phyloP scores from a whole-genome alignment of 2,329 filamentous ascomycete species.

The Scedosporium boydii region DNA sequence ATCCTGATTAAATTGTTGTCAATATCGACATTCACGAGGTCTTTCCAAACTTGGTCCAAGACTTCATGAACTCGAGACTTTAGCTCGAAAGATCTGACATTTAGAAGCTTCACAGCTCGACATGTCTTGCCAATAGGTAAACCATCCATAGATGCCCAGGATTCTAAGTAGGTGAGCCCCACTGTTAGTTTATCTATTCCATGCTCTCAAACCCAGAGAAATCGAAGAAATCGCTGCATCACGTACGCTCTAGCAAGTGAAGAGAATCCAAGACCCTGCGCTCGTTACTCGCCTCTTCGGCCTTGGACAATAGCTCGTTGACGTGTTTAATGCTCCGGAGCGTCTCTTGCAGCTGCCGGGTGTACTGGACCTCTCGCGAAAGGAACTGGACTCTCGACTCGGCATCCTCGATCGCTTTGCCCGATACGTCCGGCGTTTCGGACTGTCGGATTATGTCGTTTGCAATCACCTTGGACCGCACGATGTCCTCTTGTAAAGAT shows the following conservation, averaged over 20 bases:
- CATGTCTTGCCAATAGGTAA: slow-evolving; percentile 53
- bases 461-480: slow-evolving; percentile 68
- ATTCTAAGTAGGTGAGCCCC: slow-evolving; percentile 26
- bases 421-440: slow-evolving; percentile 49
- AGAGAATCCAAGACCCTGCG: slow-evolving; percentile 47
- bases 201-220: neutral
- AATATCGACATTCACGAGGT: slow-evolving; percentile 53
- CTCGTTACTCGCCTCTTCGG: slow-evolving; percentile 47
- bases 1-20: slow-evolving; percentile 38
- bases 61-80: slow-evolving; percentile 56
- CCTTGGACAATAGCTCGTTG: slow-evolving; percentile 51
- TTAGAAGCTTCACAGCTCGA: slow-evolving; percentile 54
- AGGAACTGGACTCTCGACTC: slow-evolving; percentile 48
- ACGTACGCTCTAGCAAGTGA: slow-evolving; percentile 44
- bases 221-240: neutral
- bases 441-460: slow-evolving; percentile 72
- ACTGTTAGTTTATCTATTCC: slow-evolving; percentile 14
- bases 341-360: slow-evolving; percentile 41
- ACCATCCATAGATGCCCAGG: slow-evolving; percentile 46
- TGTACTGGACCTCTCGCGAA: slow-evolving; percentile 48
- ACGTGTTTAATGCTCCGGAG: slow-evolving; percentile 45
- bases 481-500: slow-evolving; percentile 76
- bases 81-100: slow-evolving; percentile 55
- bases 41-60: slow-evolving; percentile 62
- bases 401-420: slow-evolving; percentile 41